Percentiles rank a stretch among this genome's conserved stretches.
These are phyloP conservation scores for Camelina sativa DNA, from an alignment of 345 rosid genomes.

Conservation along the genomic window DNA sequence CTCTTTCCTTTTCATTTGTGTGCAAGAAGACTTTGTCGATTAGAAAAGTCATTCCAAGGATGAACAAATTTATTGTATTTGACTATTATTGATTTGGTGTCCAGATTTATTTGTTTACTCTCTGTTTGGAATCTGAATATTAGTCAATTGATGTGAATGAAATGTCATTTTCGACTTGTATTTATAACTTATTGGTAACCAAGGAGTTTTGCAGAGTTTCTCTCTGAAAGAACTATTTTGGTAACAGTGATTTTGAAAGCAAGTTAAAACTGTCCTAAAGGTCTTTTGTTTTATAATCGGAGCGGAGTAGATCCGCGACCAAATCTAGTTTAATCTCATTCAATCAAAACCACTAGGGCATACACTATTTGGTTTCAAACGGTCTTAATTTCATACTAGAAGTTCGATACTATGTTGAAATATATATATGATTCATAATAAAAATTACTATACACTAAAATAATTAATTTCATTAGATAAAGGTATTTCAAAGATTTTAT, in stretches of 20 bases:
- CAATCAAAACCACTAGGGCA: too few relatives aligned
- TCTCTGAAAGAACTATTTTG: not conserved
- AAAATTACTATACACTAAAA: not conserved
- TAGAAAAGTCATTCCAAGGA: constrained; percentile 27
- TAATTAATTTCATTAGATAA: not conserved
- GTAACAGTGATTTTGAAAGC: not conserved
- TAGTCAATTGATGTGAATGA: constrained; percentile 13
- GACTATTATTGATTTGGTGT: constrained; percentile 26
- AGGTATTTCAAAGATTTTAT: not conserved
- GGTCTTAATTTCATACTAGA: too few relatives aligned
- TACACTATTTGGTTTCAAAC: too few relatives aligned
- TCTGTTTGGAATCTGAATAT: constrained; percentile 29
- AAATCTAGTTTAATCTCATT: too few relatives aligned
- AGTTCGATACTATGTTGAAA: too few relatives aligned
- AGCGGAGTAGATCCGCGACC: too few relatives aligned
- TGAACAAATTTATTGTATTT: constrained; percentile 20
- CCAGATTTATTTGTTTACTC: constrained; percentile 2
- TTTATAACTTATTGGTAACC: not conserved
- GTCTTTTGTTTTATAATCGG: too few relatives aligned
- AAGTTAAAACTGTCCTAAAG: not conserved
- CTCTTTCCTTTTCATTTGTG: constrained; percentile 19
- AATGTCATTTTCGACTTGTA: not conserved
- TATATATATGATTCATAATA: not conserved
- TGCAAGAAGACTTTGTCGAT: constrained; percentile 33
- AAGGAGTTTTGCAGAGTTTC: not conserved